Evolutionary conservation across 164 flowering plant genomes (phyloP).

Genomic region (Litsea cubeba): DNA sequence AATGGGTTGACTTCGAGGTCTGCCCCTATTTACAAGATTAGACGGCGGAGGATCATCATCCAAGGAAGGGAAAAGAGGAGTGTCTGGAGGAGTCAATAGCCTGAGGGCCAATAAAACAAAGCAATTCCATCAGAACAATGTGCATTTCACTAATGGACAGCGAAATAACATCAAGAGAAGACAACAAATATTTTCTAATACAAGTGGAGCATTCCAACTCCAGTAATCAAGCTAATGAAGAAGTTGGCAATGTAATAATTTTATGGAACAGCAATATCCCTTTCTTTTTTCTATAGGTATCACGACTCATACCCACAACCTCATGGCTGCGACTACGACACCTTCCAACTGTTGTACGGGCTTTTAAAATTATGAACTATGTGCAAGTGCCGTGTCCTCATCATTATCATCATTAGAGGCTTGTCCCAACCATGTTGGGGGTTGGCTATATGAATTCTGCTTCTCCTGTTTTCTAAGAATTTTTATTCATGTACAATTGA

Average conservation of each 20-base stretch:
- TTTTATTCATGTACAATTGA: neutral
- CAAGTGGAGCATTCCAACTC: neutral
- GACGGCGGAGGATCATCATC: conserved; percentile 66
- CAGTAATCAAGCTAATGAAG: neutral
- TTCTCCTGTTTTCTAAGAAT: neutral
- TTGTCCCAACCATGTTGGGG: neutral
- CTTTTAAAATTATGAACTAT: too few relatives aligned
- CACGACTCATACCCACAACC: neutral
- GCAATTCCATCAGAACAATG: conserved; percentile 7
- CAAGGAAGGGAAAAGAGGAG: conserved; percentile 94
- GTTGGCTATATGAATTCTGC: neutral
- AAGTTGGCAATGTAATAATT: too few relatives aligned
- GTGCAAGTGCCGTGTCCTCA: neutral
- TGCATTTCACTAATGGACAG: neutral
- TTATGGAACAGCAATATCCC: neutral
- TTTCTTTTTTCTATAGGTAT: neutral
- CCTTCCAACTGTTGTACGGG: too few relatives aligned
- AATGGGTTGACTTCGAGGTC: conserved; percentile 79
- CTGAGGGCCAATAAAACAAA: conserved; percentile 32
- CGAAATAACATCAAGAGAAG: neutral
- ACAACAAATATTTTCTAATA: neutral
- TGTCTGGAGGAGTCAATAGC: conserved; percentile 95
- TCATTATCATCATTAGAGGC: neutral
- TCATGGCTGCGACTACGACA: neutral
- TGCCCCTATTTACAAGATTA: conserved; percentile 52